A percentile compares a stretch with the other conserved stretches of the same genome.
phyloP scores from a whole-genome alignment of 164 flowering plant genomes.

The Nelumbo lutea region DNA sequence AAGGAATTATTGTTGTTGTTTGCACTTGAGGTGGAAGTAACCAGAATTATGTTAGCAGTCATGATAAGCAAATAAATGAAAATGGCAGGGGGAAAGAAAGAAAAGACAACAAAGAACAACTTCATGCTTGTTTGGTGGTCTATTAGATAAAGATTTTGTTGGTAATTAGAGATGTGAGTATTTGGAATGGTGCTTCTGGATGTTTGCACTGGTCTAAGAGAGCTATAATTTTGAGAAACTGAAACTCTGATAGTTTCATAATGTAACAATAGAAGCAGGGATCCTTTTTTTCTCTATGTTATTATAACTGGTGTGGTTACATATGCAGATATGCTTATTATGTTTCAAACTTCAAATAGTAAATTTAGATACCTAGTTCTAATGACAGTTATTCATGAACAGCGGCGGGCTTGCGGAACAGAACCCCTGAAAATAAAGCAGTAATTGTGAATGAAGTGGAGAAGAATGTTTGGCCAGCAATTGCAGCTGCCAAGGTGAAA shows the following conservation, averaged over 20 bases:
- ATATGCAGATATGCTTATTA: not conserved
- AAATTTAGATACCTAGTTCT: not conserved
- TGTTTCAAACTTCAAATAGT: not conserved
- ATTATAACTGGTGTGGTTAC: not conserved
- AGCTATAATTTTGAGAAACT: not conserved
- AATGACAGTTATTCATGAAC: constrained; percentile 13
- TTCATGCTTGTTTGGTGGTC: not conserved
- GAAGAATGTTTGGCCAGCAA: constrained; percentile 92
- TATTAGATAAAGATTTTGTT: not conserved
- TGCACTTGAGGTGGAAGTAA: not conserved
- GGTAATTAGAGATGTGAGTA: not conserved
- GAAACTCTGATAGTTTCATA: not conserved
- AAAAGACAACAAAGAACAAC: no score
- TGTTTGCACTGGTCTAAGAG: not conserved
- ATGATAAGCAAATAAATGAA: not conserved
- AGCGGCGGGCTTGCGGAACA: constrained; percentile 74
- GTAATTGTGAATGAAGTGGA: constrained; percentile 72
- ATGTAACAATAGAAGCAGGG: not conserved
- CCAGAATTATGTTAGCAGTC: not conserved
- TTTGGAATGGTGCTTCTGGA: not conserved
- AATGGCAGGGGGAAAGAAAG: not conserved
- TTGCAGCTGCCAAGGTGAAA: constrained; percentile 66
- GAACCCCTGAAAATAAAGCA: constrained; percentile 72
- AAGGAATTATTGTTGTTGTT: not conserved
- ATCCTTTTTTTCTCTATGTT: no score